phyloP scores from a whole-genome alignment of 2,329 filamentous ascomycete genomes.

The Epichloe elymi region DNA sequence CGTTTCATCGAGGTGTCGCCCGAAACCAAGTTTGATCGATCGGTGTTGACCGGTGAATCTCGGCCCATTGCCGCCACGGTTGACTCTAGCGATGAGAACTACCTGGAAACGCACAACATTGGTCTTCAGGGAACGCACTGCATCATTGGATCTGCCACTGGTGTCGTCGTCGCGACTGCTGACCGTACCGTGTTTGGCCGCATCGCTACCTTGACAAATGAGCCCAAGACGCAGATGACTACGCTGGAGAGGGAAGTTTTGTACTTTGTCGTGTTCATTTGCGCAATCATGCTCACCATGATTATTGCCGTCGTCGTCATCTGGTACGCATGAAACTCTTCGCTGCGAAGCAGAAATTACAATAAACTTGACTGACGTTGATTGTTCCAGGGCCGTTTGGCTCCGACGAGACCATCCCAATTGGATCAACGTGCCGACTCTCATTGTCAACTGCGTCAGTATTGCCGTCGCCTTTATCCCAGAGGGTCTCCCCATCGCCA shows the following conservation, averaged over 20 bases:
- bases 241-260: slow-evolving; percentile 60
- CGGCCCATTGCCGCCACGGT: slow-evolving; percentile 49
- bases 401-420: slow-evolving; percentile 50
- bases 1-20: slow-evolving; percentile 55
- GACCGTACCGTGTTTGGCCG: slow-evolving; percentile 63
- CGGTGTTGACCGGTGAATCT: slow-evolving; percentile 59
- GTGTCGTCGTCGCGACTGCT: slow-evolving; percentile 58
- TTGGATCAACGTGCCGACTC: slow-evolving; percentile 58
- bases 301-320: slow-evolving; percentile 51
- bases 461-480: slow-evolving; percentile 67
- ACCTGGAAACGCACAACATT: slow-evolving; percentile 64
- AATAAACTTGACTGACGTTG: not conserved
- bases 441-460: slow-evolving; percentile 62
- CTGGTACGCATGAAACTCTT: slow-evolving; percentile 34
- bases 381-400: slow-evolving; percentile 46
- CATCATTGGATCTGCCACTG: slow-evolving; percentile 52
- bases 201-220: slow-evolving; percentile 58
- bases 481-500: slow-evolving; percentile 57
- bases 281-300: slow-evolving; percentile 51
- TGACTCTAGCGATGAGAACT: slow-evolving; percentile 57
- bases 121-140: slow-evolving; percentile 72
- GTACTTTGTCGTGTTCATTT: slow-evolving; percentile 59
- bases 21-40: slow-evolving; percentile 60
- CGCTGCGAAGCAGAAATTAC: not conserved
- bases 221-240: slow-evolving; percentile 54